phyloP scores from a whole-genome alignment of 139 green algal genomes.

The Chlorella sp. region DNA sequence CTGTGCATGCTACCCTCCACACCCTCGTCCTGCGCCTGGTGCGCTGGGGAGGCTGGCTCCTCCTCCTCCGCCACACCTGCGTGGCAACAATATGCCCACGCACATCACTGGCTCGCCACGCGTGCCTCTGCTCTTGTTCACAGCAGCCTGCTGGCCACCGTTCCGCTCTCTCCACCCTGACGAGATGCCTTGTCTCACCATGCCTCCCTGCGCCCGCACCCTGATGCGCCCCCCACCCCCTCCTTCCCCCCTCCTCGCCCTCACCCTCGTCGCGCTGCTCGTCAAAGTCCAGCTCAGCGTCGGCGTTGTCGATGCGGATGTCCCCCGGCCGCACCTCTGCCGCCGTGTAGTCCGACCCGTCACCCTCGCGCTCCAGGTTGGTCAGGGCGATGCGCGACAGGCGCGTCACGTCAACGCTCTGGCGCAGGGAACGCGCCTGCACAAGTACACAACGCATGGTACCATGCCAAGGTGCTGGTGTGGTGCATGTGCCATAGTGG shows the following conservation, averaged over 20 bases:
- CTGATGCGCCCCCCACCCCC: neutral
- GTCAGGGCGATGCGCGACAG: slow-evolving; percentile 63
- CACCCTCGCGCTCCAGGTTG: slow-evolving; percentile 74
- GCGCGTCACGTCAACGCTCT: slow-evolving; percentile 61
- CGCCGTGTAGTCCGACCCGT: slow-evolving; percentile 39
- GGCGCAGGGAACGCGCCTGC: slow-evolving; percentile 24
- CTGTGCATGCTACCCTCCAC: too few relatives aligned
- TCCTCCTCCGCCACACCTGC: too few relatives aligned
- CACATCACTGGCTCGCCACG: too few relatives aligned
- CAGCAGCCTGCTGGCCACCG: too few relatives aligned
- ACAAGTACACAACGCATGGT: too few relatives aligned
- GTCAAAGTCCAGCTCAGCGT: slow-evolving; percentile 85
- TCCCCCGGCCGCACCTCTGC: slow-evolving; percentile 44
- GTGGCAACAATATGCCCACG: too few relatives aligned
- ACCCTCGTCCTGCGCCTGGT: too few relatives aligned
- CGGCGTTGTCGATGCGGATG: slow-evolving; percentile 65
- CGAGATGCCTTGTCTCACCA: neutral
- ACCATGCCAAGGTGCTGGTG: too few relatives aligned
- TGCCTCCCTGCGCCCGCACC: neutral
- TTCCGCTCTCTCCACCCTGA: neutral
- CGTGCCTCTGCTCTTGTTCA: too few relatives aligned
- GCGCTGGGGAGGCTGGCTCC: too few relatives aligned
- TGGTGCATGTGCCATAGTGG: too few relatives aligned
- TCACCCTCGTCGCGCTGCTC: slow-evolving; percentile 45
- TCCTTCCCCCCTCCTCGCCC: neutral